These are phyloP conservation scores for Thymus quinquecostatus DNA, from an alignment of 257 asterid genomes.

Conservation along the genomic window DNA sequence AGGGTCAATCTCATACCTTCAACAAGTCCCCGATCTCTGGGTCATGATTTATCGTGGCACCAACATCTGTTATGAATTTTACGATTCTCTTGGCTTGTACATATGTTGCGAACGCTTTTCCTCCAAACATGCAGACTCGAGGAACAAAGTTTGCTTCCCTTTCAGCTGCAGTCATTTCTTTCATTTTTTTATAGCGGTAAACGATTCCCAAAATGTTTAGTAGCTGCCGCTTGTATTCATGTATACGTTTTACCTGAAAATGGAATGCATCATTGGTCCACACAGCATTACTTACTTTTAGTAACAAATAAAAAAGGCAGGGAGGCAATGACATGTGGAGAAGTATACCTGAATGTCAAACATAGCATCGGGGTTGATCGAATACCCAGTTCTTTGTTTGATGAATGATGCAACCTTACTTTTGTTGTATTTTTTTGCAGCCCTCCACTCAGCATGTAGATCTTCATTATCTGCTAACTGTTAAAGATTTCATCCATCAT, in stretches of 20 bases:
- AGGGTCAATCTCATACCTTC: conserved; percentile 44
- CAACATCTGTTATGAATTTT: conserved; percentile 68
- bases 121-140: conserved; percentile 71
- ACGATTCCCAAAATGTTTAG: conserved; percentile 63
- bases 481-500: conserved; percentile 30
- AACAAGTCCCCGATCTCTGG: conserved; percentile 63
- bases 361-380: conserved; percentile 80
- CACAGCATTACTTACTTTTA: conserved; percentile 8
- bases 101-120: conserved; percentile 67
- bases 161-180: conserved; percentile 62
- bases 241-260: conserved; percentile 64
- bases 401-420: conserved; percentile 62
- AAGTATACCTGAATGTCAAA: conserved; percentile 78
- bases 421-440: conserved; percentile 72
- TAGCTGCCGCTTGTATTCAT: conserved; percentile 68
- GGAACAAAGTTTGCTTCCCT: conserved; percentile 61
- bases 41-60: conserved; percentile 65
- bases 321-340: conserved; percentile 26
- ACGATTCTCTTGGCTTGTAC: conserved; percentile 72
- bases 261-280: conserved; percentile 26
- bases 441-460: conserved; percentile 80
- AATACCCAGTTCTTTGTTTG: conserved; percentile 80
- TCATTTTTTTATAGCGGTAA: conserved; percentile 71
- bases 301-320: neutral
- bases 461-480: conserved; percentile 85